Conservation (phyloP, 495 filamentous ascomycete species). For the Symbiotaphrina buchneri region DNA sequence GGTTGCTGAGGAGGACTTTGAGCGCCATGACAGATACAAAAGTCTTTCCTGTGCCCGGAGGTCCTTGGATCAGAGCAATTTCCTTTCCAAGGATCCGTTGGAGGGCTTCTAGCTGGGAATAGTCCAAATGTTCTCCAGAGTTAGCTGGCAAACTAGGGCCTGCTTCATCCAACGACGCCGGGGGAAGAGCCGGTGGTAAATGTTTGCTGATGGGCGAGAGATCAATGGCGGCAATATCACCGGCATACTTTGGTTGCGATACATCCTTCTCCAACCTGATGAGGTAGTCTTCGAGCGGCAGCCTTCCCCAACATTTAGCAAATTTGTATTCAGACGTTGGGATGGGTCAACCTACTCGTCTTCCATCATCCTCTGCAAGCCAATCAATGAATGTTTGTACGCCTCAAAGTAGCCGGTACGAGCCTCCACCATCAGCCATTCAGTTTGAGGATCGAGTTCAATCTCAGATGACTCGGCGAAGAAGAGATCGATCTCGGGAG, state of each 20-base stretch:
- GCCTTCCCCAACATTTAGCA: conserved; percentile 16
- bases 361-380: conserved; percentile 44
- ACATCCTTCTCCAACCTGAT: conserved; percentile 25
- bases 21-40: conserved; percentile 53
- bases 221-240: conserved; percentile 19
- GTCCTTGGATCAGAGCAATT: conserved; percentile 69
- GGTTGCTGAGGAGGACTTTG: conserved; percentile 40
- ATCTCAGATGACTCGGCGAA: conserved; percentile 37
- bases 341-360: conserved; percentile 25
- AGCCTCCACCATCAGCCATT: conserved; percentile 63
- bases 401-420: conserved; percentile 53
- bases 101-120: conserved; percentile 44
- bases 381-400: conserved; percentile 42
- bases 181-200: too few species aligned
- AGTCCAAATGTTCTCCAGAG: too few species aligned
- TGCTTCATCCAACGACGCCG: too few species aligned
- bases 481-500: conserved; percentile 56
- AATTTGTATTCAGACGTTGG: not conserved
- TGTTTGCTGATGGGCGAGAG: conserved; percentile 20
- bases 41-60: conserved; percentile 83
- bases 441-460: conserved; percentile 42
- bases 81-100: conserved; percentile 46
- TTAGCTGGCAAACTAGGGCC: too few species aligned
- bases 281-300: conserved; percentile 38
- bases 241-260: conserved; percentile 24